Conservation (phyloP, 1,139 yeast species). For the Pichia sp. region DNA sequence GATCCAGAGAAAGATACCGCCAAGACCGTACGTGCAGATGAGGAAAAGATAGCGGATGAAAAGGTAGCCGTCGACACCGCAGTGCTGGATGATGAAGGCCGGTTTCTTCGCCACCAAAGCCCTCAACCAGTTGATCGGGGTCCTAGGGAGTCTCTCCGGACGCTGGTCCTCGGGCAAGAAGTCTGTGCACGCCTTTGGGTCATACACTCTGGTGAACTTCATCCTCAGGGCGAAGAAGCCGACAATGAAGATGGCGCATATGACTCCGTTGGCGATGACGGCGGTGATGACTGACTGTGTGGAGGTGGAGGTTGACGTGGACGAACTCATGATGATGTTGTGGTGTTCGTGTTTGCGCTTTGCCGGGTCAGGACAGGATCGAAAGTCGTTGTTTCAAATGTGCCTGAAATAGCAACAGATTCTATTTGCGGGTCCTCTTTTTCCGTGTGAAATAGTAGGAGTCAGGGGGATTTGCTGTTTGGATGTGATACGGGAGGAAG, state of each 20-base stretch:
- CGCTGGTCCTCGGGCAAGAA: constrained; percentile 43
- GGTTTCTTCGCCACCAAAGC: constrained; percentile 54
- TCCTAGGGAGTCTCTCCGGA: constrained; percentile 55
- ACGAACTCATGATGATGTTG: not conserved
- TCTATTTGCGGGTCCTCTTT: too few species aligned
- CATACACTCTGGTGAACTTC: constrained; percentile 66
- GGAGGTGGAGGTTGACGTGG: constrained; percentile 31
- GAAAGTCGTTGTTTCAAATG: too few species aligned
- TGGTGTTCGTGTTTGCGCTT: too few species aligned
- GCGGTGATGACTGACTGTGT: constrained; percentile 53
- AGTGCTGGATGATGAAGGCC: constrained; percentile 65
- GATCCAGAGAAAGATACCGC: constrained; percentile 68
- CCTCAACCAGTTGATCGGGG: constrained; percentile 54
- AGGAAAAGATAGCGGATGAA: constrained; percentile 73
- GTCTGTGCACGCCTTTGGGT: constrained; percentile 63
- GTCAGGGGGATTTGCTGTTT: too few species aligned
- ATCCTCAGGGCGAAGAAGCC: constrained; percentile 65
- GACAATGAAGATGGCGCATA: constrained; percentile 53
- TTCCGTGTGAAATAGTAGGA: too few species aligned
- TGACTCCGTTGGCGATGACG: constrained; percentile 50
- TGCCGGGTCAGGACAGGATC: too few species aligned
- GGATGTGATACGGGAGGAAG: too few species aligned
- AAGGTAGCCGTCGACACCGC: constrained; percentile 87
- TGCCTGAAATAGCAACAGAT: too few species aligned
- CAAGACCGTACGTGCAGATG: constrained; percentile 56